These are phyloP conservation scores for Colletotrichum tabaci DNA, from an alignment of 2,329 filamentous ascomycete species.

Conservation along the genomic window DNA sequence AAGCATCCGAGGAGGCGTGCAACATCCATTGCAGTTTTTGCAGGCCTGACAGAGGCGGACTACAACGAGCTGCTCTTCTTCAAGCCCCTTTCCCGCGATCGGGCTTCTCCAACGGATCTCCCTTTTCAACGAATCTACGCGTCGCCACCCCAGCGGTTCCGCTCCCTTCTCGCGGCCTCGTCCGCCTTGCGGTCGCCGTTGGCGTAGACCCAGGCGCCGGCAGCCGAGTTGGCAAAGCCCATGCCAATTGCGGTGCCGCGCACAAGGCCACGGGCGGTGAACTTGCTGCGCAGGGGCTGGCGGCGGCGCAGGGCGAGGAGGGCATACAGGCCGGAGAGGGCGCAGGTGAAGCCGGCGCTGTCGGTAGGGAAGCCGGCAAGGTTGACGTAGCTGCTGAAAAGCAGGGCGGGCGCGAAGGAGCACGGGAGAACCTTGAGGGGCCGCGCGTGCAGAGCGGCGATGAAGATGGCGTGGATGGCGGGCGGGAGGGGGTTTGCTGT, in stretches of 20 bases:
- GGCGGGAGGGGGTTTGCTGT: slow-evolving; percentile 69
- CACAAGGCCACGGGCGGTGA: slow-evolving; percentile 66
- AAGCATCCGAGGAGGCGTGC: no score
- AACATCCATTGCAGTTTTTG: no score
- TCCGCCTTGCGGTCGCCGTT: slow-evolving; percentile 66
- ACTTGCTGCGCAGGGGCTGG: slow-evolving; percentile 56
- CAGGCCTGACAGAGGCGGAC: no score
- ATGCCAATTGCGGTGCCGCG: slow-evolving; percentile 66
- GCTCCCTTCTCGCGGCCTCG: slow-evolving; percentile 61
- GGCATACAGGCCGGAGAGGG: slow-evolving; percentile 71
- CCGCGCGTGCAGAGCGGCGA: slow-evolving; percentile 69
- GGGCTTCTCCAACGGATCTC: not conserved
- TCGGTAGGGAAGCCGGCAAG: slow-evolving; percentile 72
- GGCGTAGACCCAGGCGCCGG: slow-evolving; percentile 67
- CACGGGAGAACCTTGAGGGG: slow-evolving; percentile 67
- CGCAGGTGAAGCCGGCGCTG: slow-evolving; percentile 68
- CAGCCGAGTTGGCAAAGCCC: slow-evolving; percentile 63
- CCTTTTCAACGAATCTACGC: slow-evolving; percentile 16
- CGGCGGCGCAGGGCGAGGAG: slow-evolving; percentile 67
- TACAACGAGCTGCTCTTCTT: no score
- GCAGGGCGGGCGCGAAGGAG: slow-evolving; percentile 64
- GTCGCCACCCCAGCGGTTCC: slow-evolving; percentile 65
- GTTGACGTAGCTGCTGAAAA: slow-evolving; percentile 72
- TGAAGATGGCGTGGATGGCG: slow-evolving; percentile 69
- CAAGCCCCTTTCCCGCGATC: not conserved